Conservation (phyloP, 441 rosid genomes). For the Breynia disticha region DNA sequence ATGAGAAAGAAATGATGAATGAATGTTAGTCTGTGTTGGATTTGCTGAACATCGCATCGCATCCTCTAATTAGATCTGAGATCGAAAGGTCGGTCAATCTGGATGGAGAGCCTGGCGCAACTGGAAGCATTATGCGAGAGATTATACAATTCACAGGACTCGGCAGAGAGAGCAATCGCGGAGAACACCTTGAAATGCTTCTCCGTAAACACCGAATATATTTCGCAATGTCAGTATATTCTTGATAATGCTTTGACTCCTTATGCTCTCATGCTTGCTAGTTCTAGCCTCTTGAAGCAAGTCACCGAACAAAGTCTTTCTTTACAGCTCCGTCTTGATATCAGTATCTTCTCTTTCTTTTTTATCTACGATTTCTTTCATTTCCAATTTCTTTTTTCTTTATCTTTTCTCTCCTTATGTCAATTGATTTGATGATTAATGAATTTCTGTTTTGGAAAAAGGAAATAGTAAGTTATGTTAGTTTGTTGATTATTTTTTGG, state of each 20-base stretch:
- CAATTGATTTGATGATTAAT: no score
- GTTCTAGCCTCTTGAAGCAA: constrained; percentile 95
- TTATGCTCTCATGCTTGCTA: constrained; percentile 96
- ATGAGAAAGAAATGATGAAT: no score
- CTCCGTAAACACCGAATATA: constrained; percentile 81
- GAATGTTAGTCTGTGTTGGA: no score
- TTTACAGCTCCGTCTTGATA: constrained; percentile 84
- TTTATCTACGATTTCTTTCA: not conserved
- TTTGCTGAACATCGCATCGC: no score
- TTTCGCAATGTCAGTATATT: constrained; percentile 93
- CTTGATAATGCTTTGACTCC: constrained; percentile 96
- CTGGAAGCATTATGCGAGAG: constrained; percentile 95
- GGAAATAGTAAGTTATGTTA: not conserved
- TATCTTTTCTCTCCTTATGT: no score
- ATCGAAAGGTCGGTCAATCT: no score
- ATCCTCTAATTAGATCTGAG: no score
- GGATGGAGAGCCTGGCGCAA: constrained; percentile 95
- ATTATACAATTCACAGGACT: constrained; percentile 89
- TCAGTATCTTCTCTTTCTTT: constrained; percentile 36
- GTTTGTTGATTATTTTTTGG: constrained; percentile 5
- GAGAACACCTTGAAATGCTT: constrained; percentile 93
- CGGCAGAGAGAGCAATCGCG: constrained; percentile 84
- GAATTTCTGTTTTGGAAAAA: no score
- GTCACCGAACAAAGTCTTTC: constrained; percentile 93
- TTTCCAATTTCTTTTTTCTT: constrained; percentile 9